Evolutionary conservation across 805 yeast species (phyloP).

Genomic region (Myxozyma udenii): DNA sequence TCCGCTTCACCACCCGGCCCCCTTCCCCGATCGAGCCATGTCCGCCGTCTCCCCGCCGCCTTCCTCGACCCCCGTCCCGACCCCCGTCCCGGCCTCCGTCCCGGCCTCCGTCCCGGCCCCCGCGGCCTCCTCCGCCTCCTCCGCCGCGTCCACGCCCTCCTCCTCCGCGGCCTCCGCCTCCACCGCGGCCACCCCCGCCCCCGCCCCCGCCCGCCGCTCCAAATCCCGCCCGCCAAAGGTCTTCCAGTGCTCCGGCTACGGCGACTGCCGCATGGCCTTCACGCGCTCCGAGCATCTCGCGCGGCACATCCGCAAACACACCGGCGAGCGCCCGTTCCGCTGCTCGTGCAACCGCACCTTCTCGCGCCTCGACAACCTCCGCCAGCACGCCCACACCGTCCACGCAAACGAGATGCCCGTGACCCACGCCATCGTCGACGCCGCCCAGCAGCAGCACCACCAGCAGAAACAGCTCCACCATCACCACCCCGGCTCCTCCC

Average conservation of each 20-base stretch:
- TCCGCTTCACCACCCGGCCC: too few relatives aligned
- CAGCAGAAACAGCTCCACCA: slow-evolving; percentile 2
- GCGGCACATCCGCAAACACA: slow-evolving; percentile 86
- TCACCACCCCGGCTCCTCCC: slow-evolving; percentile 2
- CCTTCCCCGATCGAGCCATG: too few relatives aligned
- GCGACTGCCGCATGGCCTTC: slow-evolving; percentile 83
- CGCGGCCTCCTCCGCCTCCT: slow-evolving; percentile 1
- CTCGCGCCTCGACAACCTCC: slow-evolving; percentile 77
- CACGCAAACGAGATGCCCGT: slow-evolving; percentile 52
- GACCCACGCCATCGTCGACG: slow-evolving; percentile 3
- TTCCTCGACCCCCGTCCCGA: not conserved
- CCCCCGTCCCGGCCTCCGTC: not conserved
- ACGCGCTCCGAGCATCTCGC: slow-evolving; percentile 91
- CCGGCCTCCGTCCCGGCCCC: not conserved
- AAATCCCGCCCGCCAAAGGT: slow-evolving; percentile 44
- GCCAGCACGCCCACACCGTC: slow-evolving; percentile 89
- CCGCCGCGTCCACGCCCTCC: slow-evolving; percentile 1
- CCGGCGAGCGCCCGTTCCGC: slow-evolving; percentile 90
- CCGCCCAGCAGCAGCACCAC: not conserved
- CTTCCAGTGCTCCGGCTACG: slow-evolving; percentile 82
- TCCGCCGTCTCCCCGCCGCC: too few relatives aligned
- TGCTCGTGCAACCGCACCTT: slow-evolving; percentile 77
- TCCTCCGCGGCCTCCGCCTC: slow-evolving; percentile 1
- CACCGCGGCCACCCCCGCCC: not conserved
- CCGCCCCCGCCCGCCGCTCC: slow-evolving; percentile 19